Conservation (phyloP, 2,329 filamentous ascomycete species). For the Beauveria caledonica region DNA sequence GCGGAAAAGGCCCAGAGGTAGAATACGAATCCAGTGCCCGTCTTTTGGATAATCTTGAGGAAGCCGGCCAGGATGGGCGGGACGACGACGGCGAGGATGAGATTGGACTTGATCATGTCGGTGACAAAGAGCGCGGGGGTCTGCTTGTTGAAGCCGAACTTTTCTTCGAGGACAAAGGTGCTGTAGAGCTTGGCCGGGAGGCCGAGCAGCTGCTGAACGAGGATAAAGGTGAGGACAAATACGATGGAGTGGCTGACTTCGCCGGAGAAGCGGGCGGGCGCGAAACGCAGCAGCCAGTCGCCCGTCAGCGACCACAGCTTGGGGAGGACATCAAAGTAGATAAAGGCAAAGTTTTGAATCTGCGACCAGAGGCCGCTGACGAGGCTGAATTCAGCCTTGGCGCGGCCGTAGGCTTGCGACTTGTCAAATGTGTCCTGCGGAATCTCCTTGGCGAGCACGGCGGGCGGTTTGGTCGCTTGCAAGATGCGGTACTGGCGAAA, state of each 20-base stretch:
- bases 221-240: constrained; percentile 80
- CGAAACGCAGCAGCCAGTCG: constrained; percentile 61
- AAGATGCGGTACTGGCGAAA: constrained; percentile 85
- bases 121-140: constrained; percentile 79
- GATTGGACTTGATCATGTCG: constrained; percentile 86
- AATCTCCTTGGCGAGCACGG: constrained; percentile 82
- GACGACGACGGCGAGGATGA: constrained; percentile 69
- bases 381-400: constrained; percentile 87
- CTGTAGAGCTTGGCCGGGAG: constrained; percentile 83
- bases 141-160: constrained; percentile 99
- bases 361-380: constrained; percentile 75
- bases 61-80: constrained; percentile 87
- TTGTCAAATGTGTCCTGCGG: constrained; percentile 89
- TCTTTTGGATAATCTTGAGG: constrained; percentile 88
- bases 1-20: constrained; percentile 94
- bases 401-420: constrained; percentile 89
- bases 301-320: constrained; percentile 84
- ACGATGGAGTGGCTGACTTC: constrained; percentile 91
- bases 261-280: constrained; percentile 72
- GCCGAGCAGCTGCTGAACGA: constrained; percentile 71
- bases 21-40: constrained; percentile 92
- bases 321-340: constrained; percentile 84
- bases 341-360: constrained; percentile 79
- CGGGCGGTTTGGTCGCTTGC: constrained; percentile 69
- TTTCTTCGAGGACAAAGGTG: constrained; percentile 92